Evolutionary conservation across 306 rosid genomes (phyloP), one percentile per base, ranked within the genome.

Genomic region (Lagenaria siceraria): DNA sequence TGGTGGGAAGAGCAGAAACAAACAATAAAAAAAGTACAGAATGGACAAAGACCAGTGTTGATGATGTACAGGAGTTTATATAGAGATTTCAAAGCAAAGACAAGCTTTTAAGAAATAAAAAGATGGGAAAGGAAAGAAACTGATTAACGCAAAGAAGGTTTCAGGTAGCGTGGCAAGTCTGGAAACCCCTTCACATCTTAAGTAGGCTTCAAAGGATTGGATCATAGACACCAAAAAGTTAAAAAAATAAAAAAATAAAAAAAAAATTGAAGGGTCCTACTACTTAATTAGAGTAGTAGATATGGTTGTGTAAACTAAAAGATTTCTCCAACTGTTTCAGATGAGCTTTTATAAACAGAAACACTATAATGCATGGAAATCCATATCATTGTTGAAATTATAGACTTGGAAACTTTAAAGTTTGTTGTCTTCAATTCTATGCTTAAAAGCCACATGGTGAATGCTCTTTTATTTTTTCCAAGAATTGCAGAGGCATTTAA

Each of bases 201-300:
- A 73, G 77, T 73, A 73, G 77, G 77, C 77, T 52, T 73, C 77
- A 29, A 72, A 71, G 59, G 54, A 46, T 27, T 46, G 42, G 56
- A 46, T 70, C 38, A 38, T n/a, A 38, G 52, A 66, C 52, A 66
- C 52, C 52, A 29, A 29, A 29, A 29, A 29, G 33, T 9, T 9
- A 46, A 46, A 46, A 46, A 43, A 43, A 14, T 43, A 43, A 43
- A 10, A 2, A 10, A 10, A 43, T 10, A 43, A 10, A 11, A 43
- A 5, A 38, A 38, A 36, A 66, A 6, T 14, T 4, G 24, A 73
- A 51, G 77, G 77, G 77, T 18, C 77, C 77, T 52, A 73, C 61
- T 27, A 18, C 76, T 72, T 48, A 73, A 31, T 51, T 29, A 48
- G 38, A 70, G 56, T 7, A 73, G 60, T 11, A 49, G 46, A 51